A percentile compares a stretch with the other conserved stretches of the same genome.
Conservation (phyloP, 192 early-diverging fungal species). For the Backusella luteola region DNA sequence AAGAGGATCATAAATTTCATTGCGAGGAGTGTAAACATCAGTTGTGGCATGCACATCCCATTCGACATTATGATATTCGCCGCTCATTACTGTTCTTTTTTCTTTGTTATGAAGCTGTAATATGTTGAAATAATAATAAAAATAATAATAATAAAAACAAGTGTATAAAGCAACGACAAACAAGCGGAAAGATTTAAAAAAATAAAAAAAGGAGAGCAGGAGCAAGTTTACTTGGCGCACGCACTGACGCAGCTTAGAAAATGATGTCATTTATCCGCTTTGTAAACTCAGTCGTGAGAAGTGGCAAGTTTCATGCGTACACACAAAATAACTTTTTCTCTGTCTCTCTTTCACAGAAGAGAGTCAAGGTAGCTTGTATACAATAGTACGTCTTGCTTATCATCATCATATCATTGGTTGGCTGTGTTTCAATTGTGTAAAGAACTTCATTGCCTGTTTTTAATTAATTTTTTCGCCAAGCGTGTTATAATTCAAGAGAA, state of each 20-base stretch:
- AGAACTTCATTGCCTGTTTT: neutral
- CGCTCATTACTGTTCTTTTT: constrained; percentile 13
- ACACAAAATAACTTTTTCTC: too few species aligned
- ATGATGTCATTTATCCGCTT: neutral
- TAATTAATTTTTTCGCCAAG: neutral
- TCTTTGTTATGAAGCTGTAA: neutral
- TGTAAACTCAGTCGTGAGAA: neutral
- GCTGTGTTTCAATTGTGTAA: neutral
- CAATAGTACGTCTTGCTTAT: neutral
- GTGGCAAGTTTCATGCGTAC: too few species aligned
- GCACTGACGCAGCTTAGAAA: neutral
- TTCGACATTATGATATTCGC: constrained; percentile 21
- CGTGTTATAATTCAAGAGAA: neutral
- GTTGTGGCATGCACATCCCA: constrained; percentile 29
- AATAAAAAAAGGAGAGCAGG: neutral
- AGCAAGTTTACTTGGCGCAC: neutral
- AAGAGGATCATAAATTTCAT: constrained; percentile 17
- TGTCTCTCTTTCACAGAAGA: neutral
- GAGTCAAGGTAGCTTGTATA: neutral
- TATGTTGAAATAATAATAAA: neutral
- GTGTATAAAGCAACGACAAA: neutral
- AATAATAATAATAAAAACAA: neutral
- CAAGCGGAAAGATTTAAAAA: neutral
- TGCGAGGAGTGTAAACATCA: constrained; percentile 16
- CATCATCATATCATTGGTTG: neutral